Conservation (phyloP, 2,329 filamentous ascomycete genomes). For the Botrytis paeoniae region DNA sequence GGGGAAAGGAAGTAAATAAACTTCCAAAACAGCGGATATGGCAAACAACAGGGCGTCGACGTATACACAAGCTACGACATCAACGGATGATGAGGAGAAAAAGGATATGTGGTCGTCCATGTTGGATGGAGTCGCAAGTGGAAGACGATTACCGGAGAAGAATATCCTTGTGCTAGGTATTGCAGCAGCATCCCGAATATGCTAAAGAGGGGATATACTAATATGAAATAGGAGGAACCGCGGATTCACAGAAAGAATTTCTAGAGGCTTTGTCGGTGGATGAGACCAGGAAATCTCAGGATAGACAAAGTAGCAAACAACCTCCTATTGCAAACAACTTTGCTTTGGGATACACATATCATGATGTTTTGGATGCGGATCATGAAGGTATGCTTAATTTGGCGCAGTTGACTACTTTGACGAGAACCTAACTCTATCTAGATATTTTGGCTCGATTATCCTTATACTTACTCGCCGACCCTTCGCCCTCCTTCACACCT, state of each 20-base stretch:
- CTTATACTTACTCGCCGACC: conserved; percentile 81
- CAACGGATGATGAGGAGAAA: conserved; percentile 57
- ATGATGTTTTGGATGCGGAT: conserved; percentile 89
- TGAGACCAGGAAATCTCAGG: conserved; percentile 45
- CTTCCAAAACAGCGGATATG: conserved; percentile 26
- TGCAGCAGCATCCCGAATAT: conserved; percentile 29
- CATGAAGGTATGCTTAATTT: conserved; percentile 68
- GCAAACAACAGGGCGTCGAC: conserved; percentile 37
- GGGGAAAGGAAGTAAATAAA: conserved; percentile 15
- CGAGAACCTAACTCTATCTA: conserved; percentile 40
- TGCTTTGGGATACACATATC: conserved; percentile 90
- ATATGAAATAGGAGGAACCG: conserved; percentile 63
- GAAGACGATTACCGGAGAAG: conserved; percentile 87
- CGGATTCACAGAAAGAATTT: conserved; percentile 81
- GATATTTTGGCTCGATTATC: conserved; percentile 89
- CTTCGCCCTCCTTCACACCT: conserved; percentile 76
- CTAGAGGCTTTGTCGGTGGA: conserved; percentile 55
- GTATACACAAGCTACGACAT: conserved; percentile 55
- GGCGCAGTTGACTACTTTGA: too few relatives aligned
- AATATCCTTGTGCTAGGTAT: conserved; percentile 81
- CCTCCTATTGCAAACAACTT: conserved; percentile 89
- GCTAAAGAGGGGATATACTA: conserved; percentile 26
- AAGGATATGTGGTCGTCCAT: conserved; percentile 94
- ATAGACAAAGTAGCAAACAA: conserved; percentile 55
- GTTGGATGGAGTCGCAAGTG: conserved; percentile 85